Conservation (phyloP, 139 green algal genomes). For the Chlamydomonas incerta region DNA sequence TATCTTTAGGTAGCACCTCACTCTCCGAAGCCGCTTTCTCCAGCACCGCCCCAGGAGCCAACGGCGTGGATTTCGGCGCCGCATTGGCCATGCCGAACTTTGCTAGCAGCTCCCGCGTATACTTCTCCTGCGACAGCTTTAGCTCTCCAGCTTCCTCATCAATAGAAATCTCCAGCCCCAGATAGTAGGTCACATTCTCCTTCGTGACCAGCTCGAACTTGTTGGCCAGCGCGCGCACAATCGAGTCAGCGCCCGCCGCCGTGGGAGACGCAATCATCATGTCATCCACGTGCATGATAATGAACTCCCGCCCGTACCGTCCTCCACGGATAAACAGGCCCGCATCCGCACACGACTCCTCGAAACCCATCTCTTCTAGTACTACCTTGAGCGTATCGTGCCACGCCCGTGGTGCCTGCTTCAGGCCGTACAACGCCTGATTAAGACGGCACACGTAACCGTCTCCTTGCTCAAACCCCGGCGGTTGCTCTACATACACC, state of each 20-base stretch:
- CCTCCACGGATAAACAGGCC: neutral
- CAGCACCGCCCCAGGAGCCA: neutral
- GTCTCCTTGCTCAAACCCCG: neutral
- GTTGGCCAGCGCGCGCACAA: neutral
- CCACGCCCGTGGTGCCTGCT: slow-evolving; percentile 65
- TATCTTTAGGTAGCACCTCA: neutral
- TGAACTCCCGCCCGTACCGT: neutral
- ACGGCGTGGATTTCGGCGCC: too few species aligned
- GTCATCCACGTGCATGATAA: slow-evolving; percentile 59
- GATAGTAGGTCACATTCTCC: neutral
- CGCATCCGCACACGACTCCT: slow-evolving; percentile 45
- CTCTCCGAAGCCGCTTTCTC: neutral
- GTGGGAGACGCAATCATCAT: slow-evolving; percentile 23
- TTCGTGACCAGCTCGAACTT: neutral
- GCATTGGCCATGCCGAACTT: neutral
- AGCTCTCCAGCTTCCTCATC: neutral
- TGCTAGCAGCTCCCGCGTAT: neutral
- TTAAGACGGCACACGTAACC: slow-evolving; percentile 40
- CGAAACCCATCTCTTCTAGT: slow-evolving; percentile 48
- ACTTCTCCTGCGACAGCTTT: neutral
- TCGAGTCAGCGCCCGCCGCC: neutral
- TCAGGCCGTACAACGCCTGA: slow-evolving; percentile 64
- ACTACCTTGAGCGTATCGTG: slow-evolving; percentile 43
- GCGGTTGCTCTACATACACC: slow-evolving; percentile 30
- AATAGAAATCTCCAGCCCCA: neutral